Conservation (phyloP, 148 eudicot genomes). For the Rhododendron williamsianum region DNA sequence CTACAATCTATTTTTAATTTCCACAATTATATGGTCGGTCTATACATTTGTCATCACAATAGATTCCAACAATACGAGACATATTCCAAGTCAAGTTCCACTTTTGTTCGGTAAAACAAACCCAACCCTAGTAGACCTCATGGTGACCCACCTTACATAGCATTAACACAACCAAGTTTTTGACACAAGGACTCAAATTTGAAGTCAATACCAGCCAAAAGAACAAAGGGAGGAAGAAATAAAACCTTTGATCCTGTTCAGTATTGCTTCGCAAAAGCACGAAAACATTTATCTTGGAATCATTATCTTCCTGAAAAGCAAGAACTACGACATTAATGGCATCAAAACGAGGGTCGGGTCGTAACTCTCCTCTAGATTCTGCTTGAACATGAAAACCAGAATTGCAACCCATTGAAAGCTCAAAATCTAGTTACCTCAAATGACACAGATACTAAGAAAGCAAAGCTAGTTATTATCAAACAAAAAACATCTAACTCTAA, state of each 20-base stretch:
- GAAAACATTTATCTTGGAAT: slow-evolving; percentile 29
- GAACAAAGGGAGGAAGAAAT: background rate
- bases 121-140: background rate
- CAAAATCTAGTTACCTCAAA: background rate
- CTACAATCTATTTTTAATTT: background rate
- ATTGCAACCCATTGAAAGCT: slow-evolving; percentile 9
- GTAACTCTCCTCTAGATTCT: slow-evolving; percentile 81
- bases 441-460: background rate
- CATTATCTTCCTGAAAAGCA: slow-evolving; percentile 64
- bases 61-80: background rate
- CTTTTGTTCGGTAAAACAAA: background rate
- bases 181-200: background rate
- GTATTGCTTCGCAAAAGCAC: slow-evolving; percentile 54
- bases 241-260: slow-evolving; percentile 35
- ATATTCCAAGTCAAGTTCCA: background rate
- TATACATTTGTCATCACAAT: background rate
- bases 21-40: background rate
- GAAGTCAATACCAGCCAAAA: background rate
- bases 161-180: background rate
- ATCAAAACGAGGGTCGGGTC: slow-evolving; percentile 86
- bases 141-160: background rate
- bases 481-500: background rate
- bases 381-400: slow-evolving; percentile 58
- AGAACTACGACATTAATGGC: slow-evolving; percentile 62
- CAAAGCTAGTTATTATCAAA: background rate